Percentiles rank a stretch among this genome's conserved stretches.
phyloP scores from a whole-genome alignment of 2,329 filamentous ascomycete genomes.

The Aspergillus brasiliensis region DNA sequence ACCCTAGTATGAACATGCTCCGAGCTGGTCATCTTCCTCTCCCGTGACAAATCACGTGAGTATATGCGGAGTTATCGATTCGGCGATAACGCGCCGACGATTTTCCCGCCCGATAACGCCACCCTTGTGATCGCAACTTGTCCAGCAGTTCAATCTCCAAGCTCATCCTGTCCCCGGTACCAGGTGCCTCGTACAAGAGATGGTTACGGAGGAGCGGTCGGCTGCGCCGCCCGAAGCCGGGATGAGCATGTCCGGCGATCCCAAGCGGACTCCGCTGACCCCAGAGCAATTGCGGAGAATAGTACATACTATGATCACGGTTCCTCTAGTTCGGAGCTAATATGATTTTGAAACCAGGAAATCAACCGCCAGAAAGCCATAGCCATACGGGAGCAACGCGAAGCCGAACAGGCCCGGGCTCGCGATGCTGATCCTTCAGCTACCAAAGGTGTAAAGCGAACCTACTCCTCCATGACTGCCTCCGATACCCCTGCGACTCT shows the following conservation, averaged over 20 bases:
- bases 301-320: neutral
- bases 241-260: neutral
- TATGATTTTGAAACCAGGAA: slow-evolving; percentile 61
- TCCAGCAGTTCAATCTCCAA: too few relatives aligned
- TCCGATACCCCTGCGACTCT: slow-evolving; percentile 58
- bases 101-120: too few relatives aligned
- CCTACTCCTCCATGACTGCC: slow-evolving; percentile 64
- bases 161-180: too few relatives aligned
- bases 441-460: slow-evolving; percentile 69
- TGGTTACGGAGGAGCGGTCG: neutral
- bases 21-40: too few relatives aligned
- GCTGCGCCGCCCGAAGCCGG: neutral
- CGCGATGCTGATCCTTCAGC: slow-evolving; percentile 12
- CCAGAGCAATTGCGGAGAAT: neutral
- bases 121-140: too few relatives aligned
- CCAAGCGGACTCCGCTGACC: neutral
- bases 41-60: too few relatives aligned
- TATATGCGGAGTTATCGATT: too few relatives aligned
- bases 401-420: slow-evolving; percentile 60
- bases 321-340: neutral
- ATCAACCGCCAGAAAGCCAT: slow-evolving; percentile 86
- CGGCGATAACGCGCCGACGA: too few relatives aligned
- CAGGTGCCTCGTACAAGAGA: neutral
- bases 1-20: too few relatives aligned
- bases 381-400: slow-evolving; percentile 73